Percentiles rank a stretch among this genome's conserved stretches.
Evolutionary conservation across 1,284 basidiomycete genomes (phyloP).

Genomic region (Ceratobasidium papillatum): DNA sequence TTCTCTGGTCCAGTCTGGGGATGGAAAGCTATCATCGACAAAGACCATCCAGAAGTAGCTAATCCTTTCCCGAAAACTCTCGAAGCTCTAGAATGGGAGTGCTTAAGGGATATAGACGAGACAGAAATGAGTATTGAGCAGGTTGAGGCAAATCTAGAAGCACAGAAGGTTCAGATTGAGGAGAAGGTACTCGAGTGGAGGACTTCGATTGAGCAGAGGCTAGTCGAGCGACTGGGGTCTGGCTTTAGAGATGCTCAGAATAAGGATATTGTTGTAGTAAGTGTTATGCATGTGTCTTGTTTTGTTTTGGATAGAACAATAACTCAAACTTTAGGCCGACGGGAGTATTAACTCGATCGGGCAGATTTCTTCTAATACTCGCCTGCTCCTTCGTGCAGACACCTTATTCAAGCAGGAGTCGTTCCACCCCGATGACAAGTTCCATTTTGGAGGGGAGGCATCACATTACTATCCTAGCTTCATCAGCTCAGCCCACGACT

Average conservation of each 20-base stretch:
- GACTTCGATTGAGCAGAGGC: neutral
- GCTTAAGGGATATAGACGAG: neutral
- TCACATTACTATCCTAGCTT: neutral
- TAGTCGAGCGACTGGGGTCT: neutral
- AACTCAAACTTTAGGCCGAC: neutral
- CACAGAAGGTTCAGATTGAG: neutral
- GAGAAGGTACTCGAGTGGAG: constrained; percentile 5
- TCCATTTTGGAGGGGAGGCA: neutral
- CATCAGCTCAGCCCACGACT: neutral
- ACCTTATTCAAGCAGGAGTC: neutral
- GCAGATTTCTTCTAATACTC: neutral
- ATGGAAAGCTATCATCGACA: neutral
- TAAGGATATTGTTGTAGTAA: neutral
- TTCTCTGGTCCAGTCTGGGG: neutral
- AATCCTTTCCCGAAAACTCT: constrained; percentile 4
- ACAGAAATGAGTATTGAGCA: neutral
- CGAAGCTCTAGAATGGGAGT: constrained; percentile 1
- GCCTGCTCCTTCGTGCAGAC: constrained; percentile 24
- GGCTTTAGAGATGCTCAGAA: neutral
- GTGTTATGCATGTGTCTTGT: neutral
- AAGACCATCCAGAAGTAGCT: neutral
- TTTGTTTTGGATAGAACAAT: no score
- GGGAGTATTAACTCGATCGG: neutral
- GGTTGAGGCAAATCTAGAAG: neutral
- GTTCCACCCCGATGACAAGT: neutral